Evolutionary conservation across 2,329 filamentous ascomycete species (phyloP).

Genomic region (Colletotrichum tofieldiae): DNA sequence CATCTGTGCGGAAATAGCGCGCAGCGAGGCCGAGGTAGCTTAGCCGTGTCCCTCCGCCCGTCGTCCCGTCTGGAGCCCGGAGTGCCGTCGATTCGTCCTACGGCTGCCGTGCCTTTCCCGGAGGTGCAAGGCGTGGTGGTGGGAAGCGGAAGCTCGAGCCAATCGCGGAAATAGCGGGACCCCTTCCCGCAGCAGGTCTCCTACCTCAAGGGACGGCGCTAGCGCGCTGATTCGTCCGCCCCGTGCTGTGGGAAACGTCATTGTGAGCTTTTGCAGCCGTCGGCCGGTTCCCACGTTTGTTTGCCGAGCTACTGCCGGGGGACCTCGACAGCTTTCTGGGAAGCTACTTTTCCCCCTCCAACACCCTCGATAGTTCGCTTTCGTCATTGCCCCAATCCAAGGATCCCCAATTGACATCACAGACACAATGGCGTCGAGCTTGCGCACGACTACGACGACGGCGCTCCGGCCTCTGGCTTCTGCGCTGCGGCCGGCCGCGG

Average conservation of each 20-base stretch:
- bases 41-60: neutral
- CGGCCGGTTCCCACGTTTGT: neutral
- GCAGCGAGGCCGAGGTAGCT: neutral
- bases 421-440: conserved; percentile 29
- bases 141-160: conserved; percentile 26
- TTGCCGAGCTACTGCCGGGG: conserved; percentile 26
- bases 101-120: conserved; percentile 12
- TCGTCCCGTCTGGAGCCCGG: conserved; percentile 3
- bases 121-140: neutral
- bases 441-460: conserved; percentile 26
- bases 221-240: conserved; percentile 27
- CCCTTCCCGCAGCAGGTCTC: conserved; percentile 1
- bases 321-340: neutral
- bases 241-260: conserved; percentile 29
- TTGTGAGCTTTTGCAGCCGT: conserved; percentile 23
- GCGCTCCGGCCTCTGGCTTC: conserved; percentile 39
- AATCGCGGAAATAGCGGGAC: conserved; percentile 34
- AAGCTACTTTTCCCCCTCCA: neutral
- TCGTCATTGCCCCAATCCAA: neutral
- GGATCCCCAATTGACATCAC: neutral
- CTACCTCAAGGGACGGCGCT: neutral
- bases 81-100: neutral
- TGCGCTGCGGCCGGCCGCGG: conserved; percentile 25
- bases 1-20: neutral
- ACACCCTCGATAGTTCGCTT: neutral